Evolutionary conservation across 441 rosid species (phyloP).

Genomic region (Metrosideros polymorpha): DNA sequence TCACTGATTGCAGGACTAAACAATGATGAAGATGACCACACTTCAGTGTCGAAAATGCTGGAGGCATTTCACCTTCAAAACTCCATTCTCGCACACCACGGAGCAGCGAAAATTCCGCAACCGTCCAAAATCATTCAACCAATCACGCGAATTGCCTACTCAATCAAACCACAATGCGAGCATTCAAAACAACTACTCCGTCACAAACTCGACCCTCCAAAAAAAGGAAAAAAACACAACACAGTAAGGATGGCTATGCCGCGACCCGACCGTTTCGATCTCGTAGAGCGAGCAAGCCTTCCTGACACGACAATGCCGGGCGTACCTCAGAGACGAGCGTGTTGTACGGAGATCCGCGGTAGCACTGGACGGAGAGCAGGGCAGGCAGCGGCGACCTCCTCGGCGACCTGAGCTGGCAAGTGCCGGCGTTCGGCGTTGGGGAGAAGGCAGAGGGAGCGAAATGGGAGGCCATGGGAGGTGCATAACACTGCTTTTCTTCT

Average conservation of each 20-base stretch:
- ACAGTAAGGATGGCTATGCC: too few relatives aligned
- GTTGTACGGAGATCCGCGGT: conserved; percentile 25
- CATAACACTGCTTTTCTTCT: conserved; percentile 22
- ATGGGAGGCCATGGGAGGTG: conserved; percentile 65
- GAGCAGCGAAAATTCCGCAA: not conserved
- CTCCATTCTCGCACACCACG: not conserved
- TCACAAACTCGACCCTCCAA: too few relatives aligned
- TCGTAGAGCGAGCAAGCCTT: too few relatives aligned
- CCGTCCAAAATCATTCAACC: not conserved
- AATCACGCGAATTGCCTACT: not conserved
- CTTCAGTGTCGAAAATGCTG: not conserved
- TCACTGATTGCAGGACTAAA: not conserved
- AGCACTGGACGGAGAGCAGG: conserved; percentile 17
- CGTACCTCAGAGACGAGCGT: conserved; percentile 65
- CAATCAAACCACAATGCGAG: not conserved
- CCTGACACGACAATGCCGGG: not conserved
- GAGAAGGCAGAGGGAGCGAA: conserved; percentile 33
- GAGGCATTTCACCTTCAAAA: not conserved
- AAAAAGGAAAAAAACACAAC: too few relatives aligned
- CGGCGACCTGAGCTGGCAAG: conserved; percentile 1
- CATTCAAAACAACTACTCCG: not conserved
- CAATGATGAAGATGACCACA: not conserved
- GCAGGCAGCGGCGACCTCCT: conserved; percentile 20
- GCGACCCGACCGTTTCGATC: too few relatives aligned
- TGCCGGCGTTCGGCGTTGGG: conserved; percentile 11